A percentile compares a stretch with the other conserved stretches of the same genome.
Evolutionary conservation across 1,284 basidiomycete genomes (phyloP).

Genomic region (Malassezia sympodialis): DNA sequence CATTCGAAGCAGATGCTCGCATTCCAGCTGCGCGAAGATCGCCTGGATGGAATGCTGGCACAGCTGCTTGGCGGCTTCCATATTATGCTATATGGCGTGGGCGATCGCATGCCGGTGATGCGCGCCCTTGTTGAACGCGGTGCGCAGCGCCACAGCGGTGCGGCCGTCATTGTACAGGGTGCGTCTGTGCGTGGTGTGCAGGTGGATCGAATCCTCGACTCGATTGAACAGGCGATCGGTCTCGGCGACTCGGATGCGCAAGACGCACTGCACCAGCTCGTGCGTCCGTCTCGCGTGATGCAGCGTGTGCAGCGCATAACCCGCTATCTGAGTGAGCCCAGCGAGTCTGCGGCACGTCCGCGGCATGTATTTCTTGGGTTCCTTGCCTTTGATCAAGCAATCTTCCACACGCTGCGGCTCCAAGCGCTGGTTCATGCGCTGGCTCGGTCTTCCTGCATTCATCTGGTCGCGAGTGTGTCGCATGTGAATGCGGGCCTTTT

Average conservation of each 20-base stretch:
- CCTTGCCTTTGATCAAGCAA: constrained; percentile 11
- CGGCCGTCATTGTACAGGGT: constrained; percentile 13
- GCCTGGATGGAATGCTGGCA: background rate
- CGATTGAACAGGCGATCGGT: constrained; percentile 9
- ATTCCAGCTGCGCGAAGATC: constrained; percentile 7
- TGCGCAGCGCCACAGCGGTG: constrained; percentile 3
- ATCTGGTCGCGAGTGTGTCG: constrained; percentile 12
- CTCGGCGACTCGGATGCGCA: background rate
- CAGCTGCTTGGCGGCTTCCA: constrained; percentile 14
- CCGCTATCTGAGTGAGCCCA: background rate
- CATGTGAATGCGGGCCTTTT: constrained; percentile 15
- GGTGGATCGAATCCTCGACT: constrained; percentile 12
- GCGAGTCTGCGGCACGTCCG: background rate
- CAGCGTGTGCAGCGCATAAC: constrained; percentile 9
- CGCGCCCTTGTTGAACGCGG: constrained; percentile 1
- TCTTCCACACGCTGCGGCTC: constrained; percentile 12
- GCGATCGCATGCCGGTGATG: constrained; percentile 8
- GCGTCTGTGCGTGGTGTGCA: constrained; percentile 14
- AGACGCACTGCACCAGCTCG: background rate
- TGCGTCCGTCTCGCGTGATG: constrained; percentile 5
- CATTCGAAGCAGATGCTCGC: constrained; percentile 8
- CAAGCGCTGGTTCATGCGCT: constrained; percentile 17
- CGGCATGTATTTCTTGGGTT: constrained; percentile 10
- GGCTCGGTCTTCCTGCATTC: constrained; percentile 9
- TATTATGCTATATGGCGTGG: constrained; percentile 16